phyloP scores from a whole-genome alignment of 108 stramenopile species.

The Cyclotella sp. region DNA sequence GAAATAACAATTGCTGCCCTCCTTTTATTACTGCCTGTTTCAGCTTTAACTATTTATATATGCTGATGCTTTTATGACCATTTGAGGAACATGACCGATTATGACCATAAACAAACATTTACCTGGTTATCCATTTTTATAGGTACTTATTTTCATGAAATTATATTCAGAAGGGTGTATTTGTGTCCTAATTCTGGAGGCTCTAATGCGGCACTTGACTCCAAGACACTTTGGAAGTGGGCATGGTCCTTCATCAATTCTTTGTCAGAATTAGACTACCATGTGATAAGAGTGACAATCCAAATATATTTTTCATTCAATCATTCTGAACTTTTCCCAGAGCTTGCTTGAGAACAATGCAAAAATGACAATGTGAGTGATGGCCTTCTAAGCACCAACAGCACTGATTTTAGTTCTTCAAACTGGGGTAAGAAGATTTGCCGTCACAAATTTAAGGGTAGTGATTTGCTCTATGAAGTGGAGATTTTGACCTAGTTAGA shows the following conservation, averaged over 20 bases:
- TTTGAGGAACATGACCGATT: too few species aligned
- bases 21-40: too few species aligned
- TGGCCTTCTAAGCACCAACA: background rate
- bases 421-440: background rate
- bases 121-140: too few species aligned
- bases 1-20: too few species aligned
- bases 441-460: background rate
- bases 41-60: too few species aligned
- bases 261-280: background rate
- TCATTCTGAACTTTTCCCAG: background rate
- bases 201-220: constrained; percentile 14
- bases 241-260: constrained; percentile 14
- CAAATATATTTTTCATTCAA: background rate
- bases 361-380: background rate
- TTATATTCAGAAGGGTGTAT: background rate
- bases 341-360: constrained; percentile 1
- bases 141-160: constrained; percentile 17
- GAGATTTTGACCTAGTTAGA: background rate
- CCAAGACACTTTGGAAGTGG: constrained; percentile 25
- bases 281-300: background rate
- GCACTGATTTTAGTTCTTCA: background rate
- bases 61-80: too few species aligned
- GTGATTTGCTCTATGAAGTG: background rate
- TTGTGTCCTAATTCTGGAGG: constrained; percentile 11
- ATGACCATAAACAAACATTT: too few species aligned